Conservation (phyloP, 2,329 filamentous ascomycete genomes). For the Aspergillus spinulosporus region DNA sequence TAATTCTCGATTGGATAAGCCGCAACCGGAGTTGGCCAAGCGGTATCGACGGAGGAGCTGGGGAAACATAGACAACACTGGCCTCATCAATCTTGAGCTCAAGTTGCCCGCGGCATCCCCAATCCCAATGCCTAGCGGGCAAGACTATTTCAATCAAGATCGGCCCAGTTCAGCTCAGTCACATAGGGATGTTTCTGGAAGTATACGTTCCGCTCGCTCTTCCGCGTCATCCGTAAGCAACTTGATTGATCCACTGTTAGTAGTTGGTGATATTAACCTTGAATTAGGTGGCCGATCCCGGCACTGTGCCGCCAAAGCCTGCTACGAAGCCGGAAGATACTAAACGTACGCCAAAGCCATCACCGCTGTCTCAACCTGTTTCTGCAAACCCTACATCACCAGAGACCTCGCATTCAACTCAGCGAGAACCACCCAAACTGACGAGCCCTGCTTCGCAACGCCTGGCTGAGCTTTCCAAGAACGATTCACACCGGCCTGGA, state of each 20-base stretch:
- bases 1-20: constrained; percentile 54
- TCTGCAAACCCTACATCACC: constrained; percentile 46
- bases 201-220: constrained; percentile 51
- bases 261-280: constrained; percentile 6
- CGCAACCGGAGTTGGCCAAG: constrained; percentile 68
- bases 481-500: constrained; percentile 72
- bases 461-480: constrained; percentile 82
- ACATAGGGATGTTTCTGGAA: constrained; percentile 64
- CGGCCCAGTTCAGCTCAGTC: constrained; percentile 43
- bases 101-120: constrained; percentile 35
- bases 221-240: constrained; percentile 67
- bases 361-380: constrained; percentile 71
- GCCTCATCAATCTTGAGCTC: constrained; percentile 38
- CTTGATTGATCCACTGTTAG: neutral
- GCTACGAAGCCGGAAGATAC: constrained; percentile 63
- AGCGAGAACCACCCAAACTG: constrained; percentile 34
- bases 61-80: constrained; percentile 60
- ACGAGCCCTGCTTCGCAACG: constrained; percentile 77
- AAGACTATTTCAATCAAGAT: constrained; percentile 38
- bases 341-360: constrained; percentile 67
- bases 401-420: constrained; percentile 18
- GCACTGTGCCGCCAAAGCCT: constrained; percentile 23
- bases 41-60: constrained; percentile 81
- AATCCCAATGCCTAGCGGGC: constrained; percentile 33
- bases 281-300: constrained; percentile 27